These are phyloP conservation scores for Tylopilus rubrobrunneus DNA, from an alignment of 768 basidiomycete species.

Conservation along the genomic window DNA sequence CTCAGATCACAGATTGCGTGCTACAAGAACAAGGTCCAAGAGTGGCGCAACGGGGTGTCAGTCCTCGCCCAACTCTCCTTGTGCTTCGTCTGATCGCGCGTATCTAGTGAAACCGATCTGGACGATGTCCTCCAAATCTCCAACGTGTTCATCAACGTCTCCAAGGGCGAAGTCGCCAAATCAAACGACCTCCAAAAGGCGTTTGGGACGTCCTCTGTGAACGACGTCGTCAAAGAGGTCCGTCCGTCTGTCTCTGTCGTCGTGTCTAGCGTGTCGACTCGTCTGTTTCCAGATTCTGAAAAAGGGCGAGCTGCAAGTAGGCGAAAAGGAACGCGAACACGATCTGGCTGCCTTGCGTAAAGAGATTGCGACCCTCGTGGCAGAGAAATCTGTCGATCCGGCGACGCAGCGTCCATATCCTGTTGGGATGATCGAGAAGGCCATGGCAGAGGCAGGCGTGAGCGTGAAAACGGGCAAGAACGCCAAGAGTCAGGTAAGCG, in stretches of 20 bases:
- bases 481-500: conserved; percentile 85
- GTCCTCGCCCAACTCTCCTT: conserved; percentile 22
- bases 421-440: conserved; percentile 95
- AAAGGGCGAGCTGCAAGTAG: conserved; percentile 96
- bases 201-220: conserved; percentile 72
- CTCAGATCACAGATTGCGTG: conserved; percentile 71
- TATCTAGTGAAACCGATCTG: conserved; percentile 76
- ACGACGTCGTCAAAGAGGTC: conserved; percentile 81
- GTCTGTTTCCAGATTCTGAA: conserved; percentile 67
- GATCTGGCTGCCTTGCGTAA: conserved; percentile 75
- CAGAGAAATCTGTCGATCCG: conserved; percentile 96
- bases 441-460: conserved; percentile 92
- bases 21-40: conserved; percentile 99
- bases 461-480: conserved; percentile 86
- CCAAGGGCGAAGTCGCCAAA: conserved; percentile 92
- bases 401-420: conserved; percentile 85
- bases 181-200: conserved; percentile 87
- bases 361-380: conserved; percentile 92
- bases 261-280: neutral
- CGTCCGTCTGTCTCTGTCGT: conserved; percentile 3
- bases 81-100: neutral
- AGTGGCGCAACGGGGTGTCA: conserved; percentile 90
- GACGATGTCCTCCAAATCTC: conserved; percentile 96
- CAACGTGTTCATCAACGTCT: conserved; percentile 94
- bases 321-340: conserved; percentile 94